Evolutionary conservation across 345 rosid genomes (phyloP), one percentile per base, ranked within the genome.

Genomic region (Pugionium dolabratum): DNA sequence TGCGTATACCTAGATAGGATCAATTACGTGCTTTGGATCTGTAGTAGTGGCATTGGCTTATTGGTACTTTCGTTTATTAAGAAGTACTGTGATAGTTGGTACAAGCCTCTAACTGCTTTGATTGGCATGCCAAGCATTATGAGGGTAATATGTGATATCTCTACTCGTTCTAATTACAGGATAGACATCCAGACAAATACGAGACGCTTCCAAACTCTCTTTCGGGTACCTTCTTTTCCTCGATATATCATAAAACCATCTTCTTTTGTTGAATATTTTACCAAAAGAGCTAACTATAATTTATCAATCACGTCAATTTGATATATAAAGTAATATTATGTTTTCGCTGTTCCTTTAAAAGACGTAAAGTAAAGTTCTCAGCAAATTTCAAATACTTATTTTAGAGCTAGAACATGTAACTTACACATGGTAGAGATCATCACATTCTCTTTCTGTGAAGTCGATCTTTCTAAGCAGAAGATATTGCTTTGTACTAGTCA

Each of bases 171-270:
- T 9, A 32, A 61, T 47, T 68, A 64, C 88, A 95, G 97, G 99
- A 90, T 95, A 69, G 99, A 95, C 74, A 83, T 89, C 63, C 99
- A 91, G 78, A 78, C 97, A 64, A 95, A 89, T 67, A 74, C 87
- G 29, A 82, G 87, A 74, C 95, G 82, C 41, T 95, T 91, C 78
- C 91, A 83, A 54, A 76, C 87, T 44, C 87, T 95, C 59, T 95
- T 91, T 67, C 76, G 58, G 84, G 97, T 87, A 77, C 74, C 52
- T 67, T 52, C 36, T 60, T 46, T 60, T 30, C 31, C 73, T 59
- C 44, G 26, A 73, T 39, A 54, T 54, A 6, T 28, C 62, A 28
- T 33, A 32, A 41, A 39, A 7, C 36, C 39, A 7, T 43, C 48
- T 9, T 66, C n/a, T 1, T 70, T 10, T 5, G 55, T 36, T 64